Conservation (phyloP, 2,329 filamentous ascomycete species). For the Trichophyton equinum region DNA sequence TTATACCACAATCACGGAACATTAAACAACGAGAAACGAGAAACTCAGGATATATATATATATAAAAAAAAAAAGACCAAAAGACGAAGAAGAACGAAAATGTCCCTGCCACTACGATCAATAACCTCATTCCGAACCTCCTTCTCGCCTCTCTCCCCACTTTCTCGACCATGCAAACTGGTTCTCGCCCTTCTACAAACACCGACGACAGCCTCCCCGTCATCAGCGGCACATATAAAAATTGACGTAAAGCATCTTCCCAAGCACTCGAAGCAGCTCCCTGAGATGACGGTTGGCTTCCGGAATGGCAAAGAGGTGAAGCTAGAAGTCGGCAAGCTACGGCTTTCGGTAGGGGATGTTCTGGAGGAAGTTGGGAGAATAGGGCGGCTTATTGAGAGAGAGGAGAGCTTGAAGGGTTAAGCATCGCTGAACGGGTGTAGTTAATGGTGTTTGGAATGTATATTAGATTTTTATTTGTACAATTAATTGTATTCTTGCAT, state of each 20-base stretch:
- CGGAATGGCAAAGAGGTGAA: slow-evolving; percentile 90
- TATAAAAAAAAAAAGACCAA: too few relatives aligned
- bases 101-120: slow-evolving; percentile 29
- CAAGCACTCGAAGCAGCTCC: slow-evolving; percentile 53
- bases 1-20: not conserved
- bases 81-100: slow-evolving; percentile 13
- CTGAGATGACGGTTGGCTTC: slow-evolving; percentile 67
- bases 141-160: slow-evolving; percentile 82
- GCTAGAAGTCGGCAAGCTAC: slow-evolving; percentile 64
- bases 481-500: not conserved
- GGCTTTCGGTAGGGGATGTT: slow-evolving; percentile 71
- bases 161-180: slow-evolving; percentile 69
- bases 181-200: slow-evolving; percentile 81
- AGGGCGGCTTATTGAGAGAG: slow-evolving; percentile 66
- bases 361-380: slow-evolving; percentile 83
- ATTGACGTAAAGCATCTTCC: slow-evolving; percentile 68
- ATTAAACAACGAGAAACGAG: not conserved
- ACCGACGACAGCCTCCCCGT: slow-evolving; percentile 62
- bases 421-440: slow-evolving; percentile 4
- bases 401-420: slow-evolving; percentile 57
- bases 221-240: slow-evolving; percentile 61
- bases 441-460: slow-evolving; percentile 1
- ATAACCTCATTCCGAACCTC: slow-evolving; percentile 65
- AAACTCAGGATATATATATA: too few relatives aligned
- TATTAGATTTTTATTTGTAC: not conserved